Evolutionary conservation across 192 early-diverging fungal genomes (phyloP).

Genomic region (Dissophora globulifera): DNA sequence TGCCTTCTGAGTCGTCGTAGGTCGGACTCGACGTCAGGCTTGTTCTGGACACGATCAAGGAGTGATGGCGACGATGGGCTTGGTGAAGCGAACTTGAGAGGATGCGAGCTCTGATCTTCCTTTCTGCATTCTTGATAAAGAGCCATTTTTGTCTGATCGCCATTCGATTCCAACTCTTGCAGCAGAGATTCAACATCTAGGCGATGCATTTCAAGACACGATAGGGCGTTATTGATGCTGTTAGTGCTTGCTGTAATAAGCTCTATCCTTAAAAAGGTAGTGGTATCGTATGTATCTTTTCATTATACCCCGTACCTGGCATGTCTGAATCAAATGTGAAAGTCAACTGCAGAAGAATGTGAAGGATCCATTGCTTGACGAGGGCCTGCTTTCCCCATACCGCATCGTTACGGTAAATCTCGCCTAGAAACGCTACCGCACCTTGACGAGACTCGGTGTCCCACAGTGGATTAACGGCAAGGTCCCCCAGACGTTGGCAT

Average conservation of each 20-base stretch:
- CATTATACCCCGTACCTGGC: neutral
- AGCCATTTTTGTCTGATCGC: neutral
- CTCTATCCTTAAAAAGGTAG: too few species aligned
- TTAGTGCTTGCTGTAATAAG: too few species aligned
- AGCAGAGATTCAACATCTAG: neutral
- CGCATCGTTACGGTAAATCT: conserved; percentile 4
- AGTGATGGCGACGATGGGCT: neutral
- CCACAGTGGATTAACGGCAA: neutral
- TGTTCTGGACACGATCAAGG: conserved; percentile 7
- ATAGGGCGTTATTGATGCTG: too few species aligned
- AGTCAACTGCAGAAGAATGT: conserved; percentile 4
- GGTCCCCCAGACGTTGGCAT: conserved; percentile 4
- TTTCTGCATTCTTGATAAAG: neutral
- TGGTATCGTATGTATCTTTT: too few species aligned
- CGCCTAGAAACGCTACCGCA: conserved; percentile 6
- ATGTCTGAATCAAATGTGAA: neutral
- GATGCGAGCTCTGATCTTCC: neutral
- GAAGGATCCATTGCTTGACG: conserved; percentile 7
- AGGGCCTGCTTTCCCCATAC: neutral
- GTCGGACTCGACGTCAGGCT: neutral
- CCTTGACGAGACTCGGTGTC: neutral
- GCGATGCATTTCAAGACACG: too few species aligned
- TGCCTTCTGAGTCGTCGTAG: neutral
- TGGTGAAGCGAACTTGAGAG: neutral
- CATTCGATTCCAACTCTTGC: neutral